Percentiles rank a stretch among this genome's conserved stretches.
Conservation (phyloP, 768 basidiomycete species). For the Tricholoma bakamatsutake region DNA sequence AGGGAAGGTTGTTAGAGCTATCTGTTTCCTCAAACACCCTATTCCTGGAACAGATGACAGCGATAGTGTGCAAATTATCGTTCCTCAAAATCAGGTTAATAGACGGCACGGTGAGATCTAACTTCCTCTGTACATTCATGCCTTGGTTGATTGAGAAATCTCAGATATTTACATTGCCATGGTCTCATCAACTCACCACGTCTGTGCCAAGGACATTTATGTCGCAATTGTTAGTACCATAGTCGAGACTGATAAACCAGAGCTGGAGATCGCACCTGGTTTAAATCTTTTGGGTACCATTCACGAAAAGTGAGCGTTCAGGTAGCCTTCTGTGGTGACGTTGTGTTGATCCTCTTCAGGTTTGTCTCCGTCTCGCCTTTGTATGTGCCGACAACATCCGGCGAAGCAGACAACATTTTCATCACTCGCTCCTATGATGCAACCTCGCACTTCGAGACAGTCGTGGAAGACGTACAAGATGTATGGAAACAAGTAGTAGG, state of each 20-base stretch:
- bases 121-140: neutral
- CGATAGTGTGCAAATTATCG: conserved; percentile 96
- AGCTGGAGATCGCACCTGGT: conserved; percentile 88
- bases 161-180: conserved; percentile 98
- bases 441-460: conserved; percentile 98
- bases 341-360: conserved; percentile 34
- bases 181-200: conserved; percentile 96
- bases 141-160: conserved; percentile 1
- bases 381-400: conserved; percentile 83
- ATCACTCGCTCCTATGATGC: conserved; percentile 98
- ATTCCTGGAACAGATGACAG: conserved; percentile 95
- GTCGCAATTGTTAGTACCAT: conserved; percentile 98
- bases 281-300: conserved; percentile 89
- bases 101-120: conserved; percentile 75
- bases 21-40: conserved; percentile 96
- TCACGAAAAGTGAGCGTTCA: conserved; percentile 74
- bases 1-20: conserved; percentile 91
- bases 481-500: conserved; percentile 90
- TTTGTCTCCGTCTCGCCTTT: conserved; percentile 87
- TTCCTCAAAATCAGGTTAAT: conserved; percentile 96
- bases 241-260: conserved; percentile 91
- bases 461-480: conserved; percentile 94
- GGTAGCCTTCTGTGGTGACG: neutral
- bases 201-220: conserved; percentile 92
- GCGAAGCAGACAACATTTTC: conserved; percentile 85